Percentiles rank a stretch among this genome's conserved stretches.
Evolutionary conservation across 768 basidiomycete genomes (phyloP).

Genomic region (Hypholoma sublateritium): DNA sequence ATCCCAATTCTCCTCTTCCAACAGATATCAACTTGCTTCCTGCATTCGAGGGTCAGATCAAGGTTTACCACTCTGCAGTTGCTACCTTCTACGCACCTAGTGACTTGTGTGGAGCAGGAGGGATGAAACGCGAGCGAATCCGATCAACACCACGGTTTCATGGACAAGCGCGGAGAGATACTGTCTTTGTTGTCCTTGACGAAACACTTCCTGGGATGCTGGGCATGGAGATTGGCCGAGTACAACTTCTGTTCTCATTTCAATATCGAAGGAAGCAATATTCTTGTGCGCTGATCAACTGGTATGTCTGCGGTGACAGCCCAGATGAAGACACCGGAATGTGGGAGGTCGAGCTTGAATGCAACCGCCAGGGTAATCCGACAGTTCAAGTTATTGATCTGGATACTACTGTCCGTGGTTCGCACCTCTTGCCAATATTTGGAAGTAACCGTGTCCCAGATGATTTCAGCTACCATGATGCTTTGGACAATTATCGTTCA

Average conservation of each 20-base stretch:
- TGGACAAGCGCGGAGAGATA: slow-evolving; percentile 1
- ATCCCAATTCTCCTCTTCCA: slow-evolving; percentile 6
- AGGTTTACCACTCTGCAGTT: slow-evolving; percentile 26
- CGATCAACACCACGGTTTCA: slow-evolving; percentile 24
- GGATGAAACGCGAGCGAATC: slow-evolving; percentile 28
- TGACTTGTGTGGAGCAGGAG: slow-evolving; percentile 25
- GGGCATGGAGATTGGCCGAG: slow-evolving; percentile 25
- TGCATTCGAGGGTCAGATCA: slow-evolving; percentile 17
- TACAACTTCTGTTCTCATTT: slow-evolving; percentile 28
- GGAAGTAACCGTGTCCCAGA: slow-evolving; percentile 17
- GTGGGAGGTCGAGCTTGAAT: slow-evolving; percentile 32
- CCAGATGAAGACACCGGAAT: slow-evolving; percentile 30
- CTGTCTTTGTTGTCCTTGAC: not conserved
- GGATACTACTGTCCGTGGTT: slow-evolving; percentile 27
- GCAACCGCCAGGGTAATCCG: slow-evolving; percentile 8
- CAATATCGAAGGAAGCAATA: slow-evolving; percentile 6
- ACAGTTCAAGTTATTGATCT: slow-evolving; percentile 25
- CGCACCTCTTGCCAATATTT: slow-evolving; percentile 28
- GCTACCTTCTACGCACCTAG: slow-evolving; percentile 27
- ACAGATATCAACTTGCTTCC: slow-evolving; percentile 7
- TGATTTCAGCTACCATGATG: slow-evolving; percentile 17
- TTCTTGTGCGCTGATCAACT: slow-evolving; percentile 29
- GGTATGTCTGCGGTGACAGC: slow-evolving; percentile 17
- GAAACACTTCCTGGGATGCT: slow-evolving; percentile 14
- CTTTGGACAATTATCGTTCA: slow-evolving; percentile 22